A percentile compares a stretch with the other conserved stretches of the same genome.
Conservation (phyloP, 2,329 filamentous ascomycete genomes). For the Cercospora nicotianae region DNA sequence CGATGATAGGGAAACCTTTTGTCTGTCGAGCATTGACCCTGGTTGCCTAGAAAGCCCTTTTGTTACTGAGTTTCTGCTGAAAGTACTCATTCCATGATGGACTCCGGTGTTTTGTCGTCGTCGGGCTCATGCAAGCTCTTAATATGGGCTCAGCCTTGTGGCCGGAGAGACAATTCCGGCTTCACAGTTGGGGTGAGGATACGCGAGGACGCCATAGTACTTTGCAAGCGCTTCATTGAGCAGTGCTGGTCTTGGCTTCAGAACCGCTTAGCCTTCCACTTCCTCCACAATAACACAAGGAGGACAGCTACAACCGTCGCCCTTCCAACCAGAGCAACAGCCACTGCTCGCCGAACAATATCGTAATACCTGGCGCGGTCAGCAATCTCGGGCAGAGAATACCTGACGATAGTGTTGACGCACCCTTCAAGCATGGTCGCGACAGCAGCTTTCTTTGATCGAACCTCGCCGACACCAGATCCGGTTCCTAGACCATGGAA, state of each 20-base stretch:
- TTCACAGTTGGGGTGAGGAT: not conserved
- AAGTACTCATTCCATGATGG: not conserved
- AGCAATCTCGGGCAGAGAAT: constrained; percentile 35
- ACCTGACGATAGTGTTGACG: constrained; percentile 29
- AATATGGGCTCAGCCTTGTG: not conserved
- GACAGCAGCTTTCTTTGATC: constrained; percentile 46
- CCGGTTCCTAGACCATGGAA: constrained; percentile 49
- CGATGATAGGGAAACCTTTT: not conserved
- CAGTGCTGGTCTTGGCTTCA: not conserved
- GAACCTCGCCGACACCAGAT: constrained; percentile 36
- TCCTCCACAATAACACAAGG: constrained; percentile 23
- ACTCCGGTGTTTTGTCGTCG: not conserved
- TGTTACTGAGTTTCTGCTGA: not conserved
- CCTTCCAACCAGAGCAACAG: constrained; percentile 44
- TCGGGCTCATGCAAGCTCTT: not conserved
- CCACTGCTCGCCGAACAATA: constrained; percentile 50
- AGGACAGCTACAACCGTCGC: constrained; percentile 22
- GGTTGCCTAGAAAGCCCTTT: not conserved
- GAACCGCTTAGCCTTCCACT: constrained; percentile 1
- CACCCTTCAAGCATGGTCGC: constrained; percentile 52
- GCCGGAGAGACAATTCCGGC: not conserved
- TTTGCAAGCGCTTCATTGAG: not conserved
- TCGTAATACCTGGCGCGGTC: constrained; percentile 49
- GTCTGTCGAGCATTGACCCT: not conserved
- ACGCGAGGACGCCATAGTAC: not conserved